phyloP scores from a whole-genome alignment of 345 rosid genomes.

The Zanthoxylum bungeanum region DNA sequence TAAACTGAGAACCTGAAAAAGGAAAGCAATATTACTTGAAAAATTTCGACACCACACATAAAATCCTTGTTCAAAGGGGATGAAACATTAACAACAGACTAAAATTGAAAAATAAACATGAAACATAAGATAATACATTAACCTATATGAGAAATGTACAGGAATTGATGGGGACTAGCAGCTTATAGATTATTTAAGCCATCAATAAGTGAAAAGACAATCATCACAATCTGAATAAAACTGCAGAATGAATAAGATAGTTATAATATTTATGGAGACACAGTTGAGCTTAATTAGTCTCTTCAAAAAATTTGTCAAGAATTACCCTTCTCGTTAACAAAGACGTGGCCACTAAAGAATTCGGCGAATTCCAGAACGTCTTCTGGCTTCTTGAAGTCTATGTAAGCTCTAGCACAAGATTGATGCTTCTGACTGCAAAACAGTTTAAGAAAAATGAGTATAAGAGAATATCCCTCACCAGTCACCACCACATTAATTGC shows the following conservation, averaged over 20 bases:
- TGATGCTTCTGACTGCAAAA: constrained; percentile 65
- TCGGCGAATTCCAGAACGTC: constrained; percentile 74
- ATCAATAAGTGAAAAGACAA: neutral
- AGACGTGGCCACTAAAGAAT: constrained; percentile 66
- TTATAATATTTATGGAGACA: neutral
- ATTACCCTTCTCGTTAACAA: constrained; percentile 81
- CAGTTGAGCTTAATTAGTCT: neutral
- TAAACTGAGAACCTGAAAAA: constrained; percentile 58
- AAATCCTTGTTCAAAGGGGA: neutral
- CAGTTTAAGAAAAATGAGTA: neutral
- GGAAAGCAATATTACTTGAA: neutral
- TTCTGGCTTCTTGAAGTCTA: constrained; percentile 58
- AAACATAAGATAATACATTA: too few species aligned
- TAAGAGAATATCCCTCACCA: constrained; percentile 2
- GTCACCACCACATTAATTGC: neutral
- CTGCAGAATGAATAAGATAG: neutral
- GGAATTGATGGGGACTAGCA: too few species aligned
- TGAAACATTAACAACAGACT: neutral
- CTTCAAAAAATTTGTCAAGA: constrained; percentile 3
- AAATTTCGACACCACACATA: neutral
- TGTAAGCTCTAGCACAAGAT: constrained; percentile 57
- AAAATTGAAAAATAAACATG: neutral
- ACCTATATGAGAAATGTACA: too few species aligned
- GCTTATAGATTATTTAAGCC: neutral
- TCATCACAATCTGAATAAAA: constrained; percentile 1